A percentile compares a stretch with the other conserved stretches of the same genome.
phyloP scores from a whole-genome alignment of 1,284 basidiomycete genomes.

The Trichosporon sp. region DNA sequence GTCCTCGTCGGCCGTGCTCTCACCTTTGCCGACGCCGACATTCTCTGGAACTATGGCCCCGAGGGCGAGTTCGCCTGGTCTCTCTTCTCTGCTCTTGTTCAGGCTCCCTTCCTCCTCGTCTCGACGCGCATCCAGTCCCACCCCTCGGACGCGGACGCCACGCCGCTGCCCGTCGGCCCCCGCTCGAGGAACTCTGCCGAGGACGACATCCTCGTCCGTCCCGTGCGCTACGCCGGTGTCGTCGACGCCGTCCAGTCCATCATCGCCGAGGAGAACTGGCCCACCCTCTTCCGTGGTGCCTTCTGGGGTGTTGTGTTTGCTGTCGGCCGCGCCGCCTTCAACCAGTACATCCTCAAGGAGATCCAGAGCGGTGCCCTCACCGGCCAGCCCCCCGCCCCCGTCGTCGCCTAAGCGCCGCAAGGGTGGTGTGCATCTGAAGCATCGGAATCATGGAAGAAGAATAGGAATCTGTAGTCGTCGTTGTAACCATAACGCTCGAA shows the following conservation, averaged over 20 bases:
- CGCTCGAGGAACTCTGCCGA: not conserved
- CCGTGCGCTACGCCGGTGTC: constrained; percentile 15
- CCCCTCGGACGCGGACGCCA: constrained; percentile 13
- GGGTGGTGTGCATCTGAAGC: not conserved
- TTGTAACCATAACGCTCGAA: constrained; percentile 15
- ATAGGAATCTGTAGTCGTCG: constrained; percentile 9
- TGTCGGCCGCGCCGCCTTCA: constrained; percentile 13
- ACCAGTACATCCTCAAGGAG: constrained; percentile 17
- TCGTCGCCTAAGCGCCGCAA: not conserved
- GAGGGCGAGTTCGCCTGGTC: constrained; percentile 18
- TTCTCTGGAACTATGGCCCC: constrained; percentile 14
- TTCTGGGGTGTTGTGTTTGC: constrained; percentile 16
- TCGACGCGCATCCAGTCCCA: constrained; percentile 13
- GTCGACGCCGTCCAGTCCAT: constrained; percentile 13
- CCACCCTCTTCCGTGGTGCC: constrained; percentile 9
- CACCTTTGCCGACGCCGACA: constrained; percentile 14
- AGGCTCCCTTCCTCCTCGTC: constrained; percentile 14
- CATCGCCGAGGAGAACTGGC: constrained; percentile 19
- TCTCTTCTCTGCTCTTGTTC: not conserved
- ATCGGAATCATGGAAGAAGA: not conserved
- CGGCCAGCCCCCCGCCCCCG: not conserved
- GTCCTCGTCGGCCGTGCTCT: constrained; percentile 6
- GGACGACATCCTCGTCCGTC: constrained; percentile 15
- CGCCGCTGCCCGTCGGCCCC: constrained; percentile 1
- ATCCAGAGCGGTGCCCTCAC: not conserved